Percentiles rank a stretch among this genome's conserved stretches.
phyloP scores from a whole-genome alignment of 805 yeast genomes.

The Candida takata region DNA sequence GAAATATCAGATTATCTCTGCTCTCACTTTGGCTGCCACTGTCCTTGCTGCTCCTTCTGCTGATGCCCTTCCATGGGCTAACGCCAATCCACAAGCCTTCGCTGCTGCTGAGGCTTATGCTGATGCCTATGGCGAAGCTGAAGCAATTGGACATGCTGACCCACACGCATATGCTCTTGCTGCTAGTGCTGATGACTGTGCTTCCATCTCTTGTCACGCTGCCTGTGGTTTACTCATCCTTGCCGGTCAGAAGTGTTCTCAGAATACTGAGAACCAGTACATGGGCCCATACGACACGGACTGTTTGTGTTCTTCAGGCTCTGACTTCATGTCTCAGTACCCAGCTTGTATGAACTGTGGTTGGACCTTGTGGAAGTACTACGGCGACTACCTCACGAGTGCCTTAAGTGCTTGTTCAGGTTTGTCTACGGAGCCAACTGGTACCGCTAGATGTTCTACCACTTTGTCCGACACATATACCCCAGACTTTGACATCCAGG shows the following conservation, averaged over 20 bases:
- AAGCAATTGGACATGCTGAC: conserved; percentile 10
- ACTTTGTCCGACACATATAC: conserved; percentile 12
- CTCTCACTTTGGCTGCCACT: conserved; percentile 1
- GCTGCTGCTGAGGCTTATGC: conserved; percentile 8
- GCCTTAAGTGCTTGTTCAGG: conserved; percentile 22
- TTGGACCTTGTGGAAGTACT: conserved; percentile 31
- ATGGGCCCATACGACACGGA: conserved; percentile 9
- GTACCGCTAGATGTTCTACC: conserved; percentile 24
- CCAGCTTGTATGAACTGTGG: conserved; percentile 30
- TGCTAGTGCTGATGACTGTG: conserved; percentile 17
- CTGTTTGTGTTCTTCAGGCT: conserved; percentile 13
- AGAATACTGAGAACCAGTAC: conserved; percentile 4
- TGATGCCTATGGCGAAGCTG: conserved; percentile 7
- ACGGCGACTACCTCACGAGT: conserved; percentile 21
- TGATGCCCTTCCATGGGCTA: conserved; percentile 8
- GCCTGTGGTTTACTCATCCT: conserved; percentile 26
- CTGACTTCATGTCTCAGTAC: conserved; percentile 20
- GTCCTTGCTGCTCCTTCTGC: conserved; percentile 3
- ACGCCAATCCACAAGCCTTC: conserved; percentile 8
- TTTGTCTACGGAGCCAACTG: conserved; percentile 26
- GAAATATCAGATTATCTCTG: conserved; percentile 1
- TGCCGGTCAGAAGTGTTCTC: conserved; percentile 24
- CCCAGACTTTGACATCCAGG: conserved; percentile 5
- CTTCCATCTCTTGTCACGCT: conserved; percentile 25
- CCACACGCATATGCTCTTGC: conserved; percentile 22